Evolutionary conservation across 148 eudicot species (phyloP).

Genomic region (Cornus controversa): DNA sequence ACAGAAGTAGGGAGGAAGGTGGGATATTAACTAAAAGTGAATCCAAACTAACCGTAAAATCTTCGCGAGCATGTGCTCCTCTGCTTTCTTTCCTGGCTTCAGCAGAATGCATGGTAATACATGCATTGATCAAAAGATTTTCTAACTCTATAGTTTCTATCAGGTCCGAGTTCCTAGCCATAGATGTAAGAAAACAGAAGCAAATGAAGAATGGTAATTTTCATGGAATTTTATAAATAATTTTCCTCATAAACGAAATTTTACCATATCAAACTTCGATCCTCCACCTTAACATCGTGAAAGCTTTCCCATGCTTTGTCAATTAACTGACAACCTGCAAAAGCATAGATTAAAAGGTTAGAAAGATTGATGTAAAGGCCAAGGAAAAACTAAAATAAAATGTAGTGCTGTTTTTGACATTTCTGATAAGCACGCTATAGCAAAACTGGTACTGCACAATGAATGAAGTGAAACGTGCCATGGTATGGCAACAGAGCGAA

Average conservation of each 20-base stretch:
- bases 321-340: slow-evolving; percentile 82
- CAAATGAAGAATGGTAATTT: not conserved
- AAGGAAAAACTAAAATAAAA: not conserved
- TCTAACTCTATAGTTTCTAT: slow-evolving; percentile 95
- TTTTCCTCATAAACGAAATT: slow-evolving; percentile 6
- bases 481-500: not conserved
- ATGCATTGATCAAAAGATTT: slow-evolving; percentile 90
- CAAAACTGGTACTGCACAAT: not conserved
- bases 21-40: not conserved
- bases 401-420: not conserved
- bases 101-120: slow-evolving; percentile 98
- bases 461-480: not conserved
- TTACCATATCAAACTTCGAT: slow-evolving; percentile 93
- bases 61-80: slow-evolving; percentile 94
- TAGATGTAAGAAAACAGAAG: slow-evolving; percentile 1
- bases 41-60: slow-evolving; percentile 66
- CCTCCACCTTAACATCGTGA: slow-evolving; percentile 85
- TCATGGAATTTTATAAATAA: not conserved
- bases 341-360: not conserved
- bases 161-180: slow-evolving; percentile 86
- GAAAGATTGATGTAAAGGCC: not conserved
- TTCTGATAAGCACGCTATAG: not conserved
- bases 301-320: slow-evolving; percentile 93
- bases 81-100: slow-evolving; percentile 99
- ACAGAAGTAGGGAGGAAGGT: not conserved